Conservation (phyloP, 208 protist genomes). For the Wallacemonas rigidus region DNA sequence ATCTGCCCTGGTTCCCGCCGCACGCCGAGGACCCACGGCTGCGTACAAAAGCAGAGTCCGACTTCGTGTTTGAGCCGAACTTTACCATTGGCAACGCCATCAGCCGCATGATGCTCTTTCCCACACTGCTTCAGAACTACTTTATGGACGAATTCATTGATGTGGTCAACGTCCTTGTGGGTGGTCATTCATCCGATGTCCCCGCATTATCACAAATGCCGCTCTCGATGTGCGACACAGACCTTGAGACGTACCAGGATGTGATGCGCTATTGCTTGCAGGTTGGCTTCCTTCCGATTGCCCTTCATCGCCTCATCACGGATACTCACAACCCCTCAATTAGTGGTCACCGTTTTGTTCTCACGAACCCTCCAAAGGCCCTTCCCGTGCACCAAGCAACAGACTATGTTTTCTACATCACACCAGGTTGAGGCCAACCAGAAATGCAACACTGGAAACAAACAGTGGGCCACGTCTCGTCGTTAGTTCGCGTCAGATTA, state of each 20-base stretch:
- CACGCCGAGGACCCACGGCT: slow-evolving; percentile 62
- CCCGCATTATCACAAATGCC: slow-evolving; percentile 66
- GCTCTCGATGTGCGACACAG: slow-evolving; percentile 45
- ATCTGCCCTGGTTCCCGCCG: slow-evolving; percentile 77
- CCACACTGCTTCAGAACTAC: slow-evolving; percentile 68
- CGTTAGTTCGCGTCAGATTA: too few species aligned
- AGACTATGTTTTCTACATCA: slow-evolving; percentile 79
- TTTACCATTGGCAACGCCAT: slow-evolving; percentile 85
- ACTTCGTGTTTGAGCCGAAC: slow-evolving; percentile 87
- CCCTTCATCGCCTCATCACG: slow-evolving; percentile 66
- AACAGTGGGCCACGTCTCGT: too few species aligned
- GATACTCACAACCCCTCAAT: slow-evolving; percentile 61
- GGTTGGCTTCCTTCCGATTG: slow-evolving; percentile 69
- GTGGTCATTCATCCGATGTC: slow-evolving; percentile 52
- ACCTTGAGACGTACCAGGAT: slow-evolving; percentile 74
- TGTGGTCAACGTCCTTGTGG: slow-evolving; percentile 79
- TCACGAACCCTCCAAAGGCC: slow-evolving; percentile 77
- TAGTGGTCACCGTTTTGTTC: slow-evolving; percentile 72
- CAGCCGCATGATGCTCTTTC: slow-evolving; percentile 78
- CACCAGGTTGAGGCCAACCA: slow-evolving; percentile 23
- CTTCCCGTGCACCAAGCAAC: slow-evolving; percentile 55
- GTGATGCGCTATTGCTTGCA: slow-evolving; percentile 69
- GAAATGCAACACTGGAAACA: background rate
- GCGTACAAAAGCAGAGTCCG: slow-evolving; percentile 55
- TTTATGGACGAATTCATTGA: slow-evolving; percentile 86